A percentile compares a stretch with the other conserved stretches of the same genome.
Evolutionary conservation across 2,329 filamentous ascomycete genomes (phyloP).

Genomic region (Kalaharituber pfeilii): DNA sequence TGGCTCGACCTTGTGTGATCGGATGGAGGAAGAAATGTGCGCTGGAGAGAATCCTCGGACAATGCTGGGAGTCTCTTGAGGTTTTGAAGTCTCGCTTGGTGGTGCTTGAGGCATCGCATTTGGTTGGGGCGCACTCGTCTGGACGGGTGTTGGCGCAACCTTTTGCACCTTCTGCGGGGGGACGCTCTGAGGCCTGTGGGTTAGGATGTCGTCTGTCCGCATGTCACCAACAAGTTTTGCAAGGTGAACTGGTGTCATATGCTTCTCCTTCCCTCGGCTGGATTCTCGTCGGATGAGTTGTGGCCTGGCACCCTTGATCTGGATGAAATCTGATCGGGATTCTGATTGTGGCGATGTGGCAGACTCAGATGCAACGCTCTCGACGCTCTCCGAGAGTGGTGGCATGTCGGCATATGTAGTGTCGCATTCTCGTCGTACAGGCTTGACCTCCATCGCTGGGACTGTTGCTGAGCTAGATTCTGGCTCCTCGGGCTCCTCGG

Average conservation of each 20-base stretch:
- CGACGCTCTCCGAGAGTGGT: conserved; percentile 59
- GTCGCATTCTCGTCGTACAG: conserved; percentile 22
- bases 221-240: conserved; percentile 52
- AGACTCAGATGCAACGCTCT: conserved; percentile 47
- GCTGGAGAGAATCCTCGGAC: conserved; percentile 76
- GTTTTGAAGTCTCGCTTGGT: conserved; percentile 24
- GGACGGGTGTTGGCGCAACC: conserved; percentile 26
- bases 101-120: conserved; percentile 21
- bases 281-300: conserved; percentile 47
- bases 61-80: conserved; percentile 48
- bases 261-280: conserved; percentile 56
- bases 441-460: conserved; percentile 35
- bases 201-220: background rate
- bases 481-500: background rate
- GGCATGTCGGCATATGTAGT: conserved; percentile 39
- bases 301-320: conserved; percentile 48
- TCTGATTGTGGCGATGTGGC: conserved; percentile 20
- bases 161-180: conserved; percentile 23
- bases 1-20: conserved; percentile 35
- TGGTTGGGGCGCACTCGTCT: conserved; percentile 41
- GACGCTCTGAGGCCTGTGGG: conserved; percentile 1
- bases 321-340: conserved; percentile 31
- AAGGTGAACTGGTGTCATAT: conserved; percentile 81
- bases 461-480: conserved; percentile 26
- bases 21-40: conserved; percentile 50